These are phyloP conservation scores for Dalbergia cultrata DNA, from an alignment of 306 rosid species.

Conservation along the genomic window DNA sequence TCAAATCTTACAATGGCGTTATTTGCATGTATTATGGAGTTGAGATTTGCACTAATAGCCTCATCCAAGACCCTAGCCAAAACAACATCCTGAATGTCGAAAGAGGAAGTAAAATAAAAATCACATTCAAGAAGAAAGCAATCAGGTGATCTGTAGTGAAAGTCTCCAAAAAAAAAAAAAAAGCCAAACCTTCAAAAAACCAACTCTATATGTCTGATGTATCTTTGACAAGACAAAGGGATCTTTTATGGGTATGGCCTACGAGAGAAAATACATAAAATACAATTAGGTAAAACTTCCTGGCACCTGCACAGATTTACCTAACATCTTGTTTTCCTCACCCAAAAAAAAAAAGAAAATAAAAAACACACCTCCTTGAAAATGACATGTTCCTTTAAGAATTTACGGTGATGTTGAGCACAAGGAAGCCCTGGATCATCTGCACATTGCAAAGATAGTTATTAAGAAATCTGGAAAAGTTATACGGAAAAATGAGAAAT, in stretches of 20 bases:
- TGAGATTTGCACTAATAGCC: constrained; percentile 80
- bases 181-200: constrained; percentile 82
- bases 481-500: constrained; percentile 35
- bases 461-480: constrained; percentile 33
- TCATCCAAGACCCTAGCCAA: constrained; percentile 92
- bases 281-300: not conserved
- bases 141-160: not conserved
- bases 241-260: constrained; percentile 96
- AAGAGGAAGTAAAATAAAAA: constrained; percentile 50
- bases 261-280: constrained; percentile 40
- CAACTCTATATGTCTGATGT: constrained; percentile 96
- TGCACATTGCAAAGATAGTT: constrained; percentile 52
- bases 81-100: constrained; percentile 80
- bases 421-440: constrained; percentile 85
- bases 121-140: constrained; percentile 36
- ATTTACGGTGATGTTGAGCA: constrained; percentile 82
- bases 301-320: constrained; percentile 17
- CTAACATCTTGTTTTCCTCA: constrained; percentile 25
- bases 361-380: constrained; percentile 82
- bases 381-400: constrained; percentile 87
- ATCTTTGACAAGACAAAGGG: constrained; percentile 82
- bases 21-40: constrained; percentile 87
- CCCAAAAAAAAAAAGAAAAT: not conserved
- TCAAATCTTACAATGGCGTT: constrained; percentile 77
- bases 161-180: constrained; percentile 19